Conservation (phyloP, 129 eudicot species). For the Chrysanthemum makinoi region DNA sequence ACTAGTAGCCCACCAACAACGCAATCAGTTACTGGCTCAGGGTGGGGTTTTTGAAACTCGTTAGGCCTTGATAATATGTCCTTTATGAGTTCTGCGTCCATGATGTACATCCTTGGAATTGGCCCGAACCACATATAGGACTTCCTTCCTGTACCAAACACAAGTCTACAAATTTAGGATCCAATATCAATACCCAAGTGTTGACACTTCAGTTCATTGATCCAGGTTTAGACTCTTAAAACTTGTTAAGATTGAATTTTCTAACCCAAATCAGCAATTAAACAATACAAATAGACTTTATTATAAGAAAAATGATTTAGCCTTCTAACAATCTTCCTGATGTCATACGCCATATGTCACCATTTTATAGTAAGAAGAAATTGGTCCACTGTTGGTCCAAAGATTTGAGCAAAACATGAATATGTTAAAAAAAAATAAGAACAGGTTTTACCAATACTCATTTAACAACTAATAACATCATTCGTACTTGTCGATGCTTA, state of each 20-base stretch:
- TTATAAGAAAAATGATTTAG: background rate
- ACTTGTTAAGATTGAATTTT: too few relatives aligned
- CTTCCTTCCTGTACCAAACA: slow-evolving; percentile 38
- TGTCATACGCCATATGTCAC: too few relatives aligned
- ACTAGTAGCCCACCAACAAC: slow-evolving; percentile 38
- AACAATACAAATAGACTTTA: background rate
- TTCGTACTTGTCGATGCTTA: too few relatives aligned
- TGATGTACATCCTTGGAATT: slow-evolving; percentile 36
- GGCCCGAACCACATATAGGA: slow-evolving; percentile 56
- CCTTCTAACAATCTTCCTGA: too few relatives aligned
- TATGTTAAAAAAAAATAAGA: too few relatives aligned
- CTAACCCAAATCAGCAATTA: background rate
- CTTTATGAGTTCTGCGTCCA: slow-evolving; percentile 44
- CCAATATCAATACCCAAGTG: background rate
- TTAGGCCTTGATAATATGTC: slow-evolving; percentile 39
- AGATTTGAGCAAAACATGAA: too few relatives aligned
- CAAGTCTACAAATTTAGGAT: background rate
- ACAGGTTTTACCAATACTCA: too few relatives aligned
- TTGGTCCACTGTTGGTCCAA: too few relatives aligned
- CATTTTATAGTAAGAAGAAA: too few relatives aligned
- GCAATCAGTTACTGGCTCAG: slow-evolving; percentile 29
- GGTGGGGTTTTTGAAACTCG: slow-evolving; percentile 45
- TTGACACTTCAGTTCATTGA: too few relatives aligned
- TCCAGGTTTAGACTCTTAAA: too few relatives aligned
- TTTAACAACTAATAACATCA: too few relatives aligned